Conservation (phyloP, 805 yeast genomes). For the Candida stauntonica region DNA sequence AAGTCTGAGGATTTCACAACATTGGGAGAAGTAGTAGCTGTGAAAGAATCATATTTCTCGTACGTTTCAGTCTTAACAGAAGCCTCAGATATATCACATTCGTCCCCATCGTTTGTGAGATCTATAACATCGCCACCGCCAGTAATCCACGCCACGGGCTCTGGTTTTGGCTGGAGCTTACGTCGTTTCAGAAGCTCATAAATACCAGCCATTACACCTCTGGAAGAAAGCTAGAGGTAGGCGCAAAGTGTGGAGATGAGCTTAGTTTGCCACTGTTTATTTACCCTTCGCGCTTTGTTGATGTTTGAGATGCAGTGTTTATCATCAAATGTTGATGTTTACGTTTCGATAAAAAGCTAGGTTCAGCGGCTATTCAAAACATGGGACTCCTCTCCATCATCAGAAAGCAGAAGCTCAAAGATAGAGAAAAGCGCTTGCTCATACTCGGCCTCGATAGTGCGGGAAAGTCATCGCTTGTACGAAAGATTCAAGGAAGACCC, state of each 20-base stretch:
- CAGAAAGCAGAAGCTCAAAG: conserved; percentile 77
- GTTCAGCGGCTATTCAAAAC: too few relatives aligned
- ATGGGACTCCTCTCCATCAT: conserved; percentile 85
- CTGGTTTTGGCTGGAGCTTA: neutral
- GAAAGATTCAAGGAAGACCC: conserved; percentile 46
- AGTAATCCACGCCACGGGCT: too few relatives aligned
- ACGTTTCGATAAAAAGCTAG: too few relatives aligned
- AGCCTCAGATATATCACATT: too few relatives aligned
- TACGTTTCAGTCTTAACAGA: neutral
- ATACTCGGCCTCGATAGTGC: conserved; percentile 86
- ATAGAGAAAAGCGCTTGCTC: conserved; percentile 67
- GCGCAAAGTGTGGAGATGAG: too few relatives aligned
- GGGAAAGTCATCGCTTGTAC: conserved; percentile 85
- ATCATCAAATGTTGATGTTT: too few relatives aligned
- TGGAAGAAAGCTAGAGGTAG: neutral
- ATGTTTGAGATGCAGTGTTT: too few relatives aligned
- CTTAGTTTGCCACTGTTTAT: neutral
- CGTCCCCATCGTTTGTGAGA: conserved; percentile 11
- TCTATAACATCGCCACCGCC: conserved; percentile 16
- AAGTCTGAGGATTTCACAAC: neutral
- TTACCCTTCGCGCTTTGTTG: neutral
- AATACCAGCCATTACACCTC: neutral
- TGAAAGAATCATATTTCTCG: too few relatives aligned
- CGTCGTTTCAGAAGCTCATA: neutral
- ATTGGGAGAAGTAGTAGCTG: neutral